Percentiles rank a stretch among this genome's conserved stretches.
phyloP scores from a whole-genome alignment of 2,329 filamentous ascomycete genomes.

The Saccharata proteae region DNA sequence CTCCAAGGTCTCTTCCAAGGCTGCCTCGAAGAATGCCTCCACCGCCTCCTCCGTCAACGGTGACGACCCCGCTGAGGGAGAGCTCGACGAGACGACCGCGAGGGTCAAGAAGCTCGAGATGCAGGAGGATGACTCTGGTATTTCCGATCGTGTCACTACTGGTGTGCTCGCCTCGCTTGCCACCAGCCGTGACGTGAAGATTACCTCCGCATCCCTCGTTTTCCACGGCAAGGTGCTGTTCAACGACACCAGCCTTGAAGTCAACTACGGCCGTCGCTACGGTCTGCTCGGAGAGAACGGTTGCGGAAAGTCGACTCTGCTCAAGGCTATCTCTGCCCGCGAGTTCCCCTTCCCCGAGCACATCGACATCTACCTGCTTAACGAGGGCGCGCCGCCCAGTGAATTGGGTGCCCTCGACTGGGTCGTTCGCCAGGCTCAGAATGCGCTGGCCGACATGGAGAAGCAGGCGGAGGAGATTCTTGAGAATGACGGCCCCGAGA shows the following conservation, averaged over 20 bases:
- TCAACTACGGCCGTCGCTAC: conserved; percentile 86
- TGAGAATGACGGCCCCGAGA: conserved; percentile 85
- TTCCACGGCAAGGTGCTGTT: conserved; percentile 97
- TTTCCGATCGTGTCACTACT: conserved; percentile 96
- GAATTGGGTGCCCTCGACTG: conserved; percentile 90
- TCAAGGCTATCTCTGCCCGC: conserved; percentile 86
- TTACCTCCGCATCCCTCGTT: conserved; percentile 82
- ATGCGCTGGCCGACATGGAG: conserved; percentile 83
- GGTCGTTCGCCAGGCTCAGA: conserved; percentile 91
- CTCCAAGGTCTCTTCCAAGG: conserved; percentile 59
- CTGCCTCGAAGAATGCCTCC: conserved; percentile 49
- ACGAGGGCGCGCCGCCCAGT: conserved; percentile 84
- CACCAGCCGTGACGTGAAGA: conserved; percentile 89
- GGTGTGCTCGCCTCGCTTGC: conserved; percentile 82
- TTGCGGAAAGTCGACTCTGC: conserved; percentile 94
- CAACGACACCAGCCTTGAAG: conserved; percentile 83
- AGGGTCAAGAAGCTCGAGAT: conserved; percentile 81
- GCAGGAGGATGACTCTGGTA: conserved; percentile 90
- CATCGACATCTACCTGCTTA: conserved; percentile 95
- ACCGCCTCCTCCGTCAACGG: conserved; percentile 58
- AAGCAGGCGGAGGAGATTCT: conserved; percentile 78
- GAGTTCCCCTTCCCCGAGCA: conserved; percentile 95
- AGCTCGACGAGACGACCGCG: conserved; percentile 37
- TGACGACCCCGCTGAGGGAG: conserved; percentile 45
- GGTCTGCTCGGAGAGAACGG: conserved; percentile 97